These are phyloP conservation scores for Phaeodactylum tricornutum DNA, from an alignment of 108 stramenopile genomes.

Conservation along the genomic window DNA sequence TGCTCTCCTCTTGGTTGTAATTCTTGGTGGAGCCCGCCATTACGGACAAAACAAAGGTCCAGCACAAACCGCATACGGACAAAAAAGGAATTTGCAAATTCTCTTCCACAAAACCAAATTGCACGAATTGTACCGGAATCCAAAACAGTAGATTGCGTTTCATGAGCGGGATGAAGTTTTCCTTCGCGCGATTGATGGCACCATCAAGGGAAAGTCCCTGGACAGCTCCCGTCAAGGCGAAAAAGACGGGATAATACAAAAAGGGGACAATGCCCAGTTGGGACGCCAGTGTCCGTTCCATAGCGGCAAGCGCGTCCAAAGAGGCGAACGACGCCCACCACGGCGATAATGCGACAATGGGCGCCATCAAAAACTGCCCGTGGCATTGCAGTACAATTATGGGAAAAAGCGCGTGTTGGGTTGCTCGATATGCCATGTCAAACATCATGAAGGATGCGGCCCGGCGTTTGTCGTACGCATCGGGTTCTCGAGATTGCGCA, in stretches of 20 bases:
- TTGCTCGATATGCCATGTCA: conserved; percentile 33
- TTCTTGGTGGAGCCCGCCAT: conserved; percentile 18
- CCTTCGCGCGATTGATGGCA: conserved; percentile 27
- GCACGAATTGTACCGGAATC: conserved; percentile 53
- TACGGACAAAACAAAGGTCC: conserved; percentile 25
- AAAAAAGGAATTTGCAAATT: conserved; percentile 29
- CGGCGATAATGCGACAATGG: not conserved
- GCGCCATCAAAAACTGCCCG: conserved; percentile 20
- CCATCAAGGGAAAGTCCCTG: conserved; percentile 27
- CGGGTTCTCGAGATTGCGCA: conserved; percentile 15
- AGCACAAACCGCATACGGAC: conserved; percentile 18
- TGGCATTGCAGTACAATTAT: conserved; percentile 18
- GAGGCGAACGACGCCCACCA: conserved; percentile 2
- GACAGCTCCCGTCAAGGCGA: conserved; percentile 35
- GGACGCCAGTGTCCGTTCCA: conserved; percentile 41
- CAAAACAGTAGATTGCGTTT: conserved; percentile 43
- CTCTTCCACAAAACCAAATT: conserved; percentile 42
- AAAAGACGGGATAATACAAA: conserved; percentile 51
- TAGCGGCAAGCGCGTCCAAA: conserved; percentile 15
- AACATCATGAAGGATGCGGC: conserved; percentile 39
- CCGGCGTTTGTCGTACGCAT: conserved; percentile 25
- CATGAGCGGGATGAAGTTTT: conserved; percentile 39
- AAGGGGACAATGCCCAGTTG: conserved; percentile 38
- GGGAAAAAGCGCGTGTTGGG: conserved; percentile 31
- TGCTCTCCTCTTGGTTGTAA: too few species aligned